These are phyloP conservation scores for Rhododendron mucronatum DNA, from an alignment of 148 eudicot species.

Conservation along the genomic window DNA sequence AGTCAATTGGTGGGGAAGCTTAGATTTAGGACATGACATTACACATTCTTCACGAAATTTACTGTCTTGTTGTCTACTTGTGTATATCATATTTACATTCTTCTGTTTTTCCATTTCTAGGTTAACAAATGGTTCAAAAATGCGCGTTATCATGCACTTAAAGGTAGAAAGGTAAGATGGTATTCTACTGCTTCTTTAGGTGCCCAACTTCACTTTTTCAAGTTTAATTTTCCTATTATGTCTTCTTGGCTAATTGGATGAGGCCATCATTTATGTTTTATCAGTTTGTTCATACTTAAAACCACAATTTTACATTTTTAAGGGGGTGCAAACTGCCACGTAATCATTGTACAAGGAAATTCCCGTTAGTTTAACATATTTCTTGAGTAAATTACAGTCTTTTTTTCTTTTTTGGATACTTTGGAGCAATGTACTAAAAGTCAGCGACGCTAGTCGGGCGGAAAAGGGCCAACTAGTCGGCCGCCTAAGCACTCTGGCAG, in stretches of 20 bases:
- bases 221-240: neutral
- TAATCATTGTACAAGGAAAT: neutral
- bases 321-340: neutral
- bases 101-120: constrained; percentile 28
- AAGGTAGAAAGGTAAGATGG: constrained; percentile 63
- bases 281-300: neutral
- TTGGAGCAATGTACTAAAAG: too few species aligned
- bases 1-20: neutral
- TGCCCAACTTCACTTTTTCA: neutral
- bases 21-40: neutral
- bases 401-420: neutral
- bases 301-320: neutral
- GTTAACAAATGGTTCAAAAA: constrained; percentile 98
- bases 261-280: neutral
- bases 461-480: too few species aligned
- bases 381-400: neutral
- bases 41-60: neutral
- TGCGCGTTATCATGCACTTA: constrained; percentile 84
- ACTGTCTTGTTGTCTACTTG: neutral
- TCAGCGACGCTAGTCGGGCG: too few species aligned
- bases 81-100: neutral
- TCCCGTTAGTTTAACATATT: neutral
- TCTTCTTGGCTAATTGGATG: neutral
- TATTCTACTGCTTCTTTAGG: neutral
- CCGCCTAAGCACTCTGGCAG: too few species aligned